Percentiles rank a stretch among this genome's conserved stretches.
These are phyloP conservation scores for Colletotrichum limetticola DNA, from an alignment of 2,329 filamentous ascomycete species.

Conservation along the genomic window DNA sequence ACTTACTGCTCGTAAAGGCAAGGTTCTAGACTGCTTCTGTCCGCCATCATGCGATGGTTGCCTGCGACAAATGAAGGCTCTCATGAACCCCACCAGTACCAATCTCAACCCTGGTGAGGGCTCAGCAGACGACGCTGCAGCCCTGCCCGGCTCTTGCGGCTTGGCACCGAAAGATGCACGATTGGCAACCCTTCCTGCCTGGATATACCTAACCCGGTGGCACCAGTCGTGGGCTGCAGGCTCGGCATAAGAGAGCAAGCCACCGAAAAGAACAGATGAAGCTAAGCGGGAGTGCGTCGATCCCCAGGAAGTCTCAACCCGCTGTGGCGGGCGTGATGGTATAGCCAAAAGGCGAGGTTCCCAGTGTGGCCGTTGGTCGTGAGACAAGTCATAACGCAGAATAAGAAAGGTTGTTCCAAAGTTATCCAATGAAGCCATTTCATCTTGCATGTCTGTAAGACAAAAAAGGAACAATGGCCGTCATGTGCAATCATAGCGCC, in stretches of 20 bases:
- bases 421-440: neutral
- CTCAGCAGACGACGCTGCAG: constrained; percentile 26
- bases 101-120: neutral
- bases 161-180: constrained; percentile 27
- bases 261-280: constrained; percentile 1
- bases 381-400: neutral
- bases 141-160: constrained; percentile 22
- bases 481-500: constrained; percentile 4
- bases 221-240: constrained; percentile 14
- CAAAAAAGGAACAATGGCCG: constrained; percentile 19
- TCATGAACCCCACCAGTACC: neutral
- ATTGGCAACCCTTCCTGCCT: constrained; percentile 5
- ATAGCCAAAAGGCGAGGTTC: constrained; percentile 1
- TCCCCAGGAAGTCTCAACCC: neutral
- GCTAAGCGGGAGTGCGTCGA: constrained; percentile 3
- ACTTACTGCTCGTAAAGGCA: neutral
- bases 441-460: constrained; percentile 10
- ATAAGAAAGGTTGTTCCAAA: constrained; percentile 1
- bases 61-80: constrained; percentile 4
- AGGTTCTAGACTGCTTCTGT: constrained; percentile 12
- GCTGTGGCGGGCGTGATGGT: neutral
- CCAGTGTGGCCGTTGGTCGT: constrained; percentile 2
- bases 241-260: constrained; percentile 4
- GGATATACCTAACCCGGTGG: constrained; percentile 25
- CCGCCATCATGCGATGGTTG: neutral